Conservation (phyloP, 2,329 filamentous ascomycete genomes). For the Xylaria sp. region DNA sequence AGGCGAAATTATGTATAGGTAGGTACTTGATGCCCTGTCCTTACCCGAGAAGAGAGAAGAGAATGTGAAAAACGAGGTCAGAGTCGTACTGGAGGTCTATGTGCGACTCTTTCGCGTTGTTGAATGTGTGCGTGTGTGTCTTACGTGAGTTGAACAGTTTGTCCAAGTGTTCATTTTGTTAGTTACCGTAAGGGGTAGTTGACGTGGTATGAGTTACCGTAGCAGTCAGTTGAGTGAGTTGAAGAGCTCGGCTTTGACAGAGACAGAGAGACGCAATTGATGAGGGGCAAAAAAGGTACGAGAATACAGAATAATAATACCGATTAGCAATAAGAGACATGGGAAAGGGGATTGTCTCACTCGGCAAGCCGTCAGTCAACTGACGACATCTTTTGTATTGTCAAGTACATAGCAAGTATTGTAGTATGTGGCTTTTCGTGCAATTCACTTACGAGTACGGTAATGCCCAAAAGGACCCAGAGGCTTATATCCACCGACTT, state of each 20-base stretch:
- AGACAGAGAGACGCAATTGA: not conserved
- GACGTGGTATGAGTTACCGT: too few relatives aligned
- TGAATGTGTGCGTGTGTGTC: not conserved
- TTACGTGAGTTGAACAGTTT: not conserved
- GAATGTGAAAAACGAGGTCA: constrained; percentile 12
- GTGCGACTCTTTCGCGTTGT: not conserved
- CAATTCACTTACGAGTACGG: too few relatives aligned
- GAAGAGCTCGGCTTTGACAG: too few relatives aligned
- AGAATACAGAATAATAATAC: not conserved
- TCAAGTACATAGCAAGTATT: too few relatives aligned
- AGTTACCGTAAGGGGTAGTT: not conserved
- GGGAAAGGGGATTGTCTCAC: not conserved
- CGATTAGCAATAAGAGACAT: not conserved
- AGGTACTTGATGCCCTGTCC: too few relatives aligned
- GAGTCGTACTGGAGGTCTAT: constrained; percentile 11
- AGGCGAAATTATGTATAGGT: constrained; percentile 8
- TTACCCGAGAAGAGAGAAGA: constrained; percentile 2
- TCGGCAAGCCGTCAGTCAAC: not conserved
- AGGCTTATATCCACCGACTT: not conserved
- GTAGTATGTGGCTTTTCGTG: too few relatives aligned
- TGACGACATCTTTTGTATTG: too few relatives aligned
- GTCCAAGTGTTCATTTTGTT: not conserved
- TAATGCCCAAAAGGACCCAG: not conserved
- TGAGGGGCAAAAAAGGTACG: not conserved
- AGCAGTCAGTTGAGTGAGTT: too few relatives aligned